These are phyloP conservation scores for Zopfochytrium polystomum DNA, from an alignment of 371 early-diverging fungal genomes.

Conservation along the genomic window DNA sequence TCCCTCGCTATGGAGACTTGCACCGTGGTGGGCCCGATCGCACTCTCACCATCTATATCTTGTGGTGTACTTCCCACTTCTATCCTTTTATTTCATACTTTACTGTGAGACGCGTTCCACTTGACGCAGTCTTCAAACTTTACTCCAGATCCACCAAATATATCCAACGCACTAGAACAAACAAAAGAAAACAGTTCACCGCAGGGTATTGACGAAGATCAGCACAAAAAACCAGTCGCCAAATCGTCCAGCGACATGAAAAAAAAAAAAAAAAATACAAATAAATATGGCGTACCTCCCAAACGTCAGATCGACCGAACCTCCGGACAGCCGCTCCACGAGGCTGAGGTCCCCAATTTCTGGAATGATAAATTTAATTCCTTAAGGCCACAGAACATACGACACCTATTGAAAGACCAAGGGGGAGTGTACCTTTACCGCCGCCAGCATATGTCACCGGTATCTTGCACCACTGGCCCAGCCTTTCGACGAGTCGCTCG, in stretches of 20 bases:
- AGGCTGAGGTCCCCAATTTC: conserved; percentile 72
- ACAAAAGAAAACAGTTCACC: conserved; percentile 4
- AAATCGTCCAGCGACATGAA: no score
- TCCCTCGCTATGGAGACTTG: no score
- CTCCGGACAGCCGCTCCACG: conserved; percentile 74
- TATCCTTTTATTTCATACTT: no score
- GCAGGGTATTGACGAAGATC: no score
- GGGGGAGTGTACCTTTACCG: conserved; percentile 59
- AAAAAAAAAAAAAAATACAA: not conserved
- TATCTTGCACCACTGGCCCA: conserved; percentile 81
- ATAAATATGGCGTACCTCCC: conserved; percentile 61
- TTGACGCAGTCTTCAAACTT: conserved; percentile 63
- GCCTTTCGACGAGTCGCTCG: conserved; percentile 68
- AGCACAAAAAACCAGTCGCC: no score
- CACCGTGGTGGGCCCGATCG: no score
- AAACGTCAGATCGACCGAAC: conserved; percentile 88
- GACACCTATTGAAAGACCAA: not conserved
- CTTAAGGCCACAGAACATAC: not conserved
- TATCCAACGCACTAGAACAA: conserved; percentile 78
- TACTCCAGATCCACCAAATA: conserved; percentile 91
- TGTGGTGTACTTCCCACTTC: no score
- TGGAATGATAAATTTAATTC: not conserved
- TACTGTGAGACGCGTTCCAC: no score
- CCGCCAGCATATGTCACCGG: conserved; percentile 97
- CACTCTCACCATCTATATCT: no score